These are phyloP conservation scores for Oryza officinalis DNA, from an alignment of 176 grass and related monocot genomes.

Conservation along the genomic window DNA sequence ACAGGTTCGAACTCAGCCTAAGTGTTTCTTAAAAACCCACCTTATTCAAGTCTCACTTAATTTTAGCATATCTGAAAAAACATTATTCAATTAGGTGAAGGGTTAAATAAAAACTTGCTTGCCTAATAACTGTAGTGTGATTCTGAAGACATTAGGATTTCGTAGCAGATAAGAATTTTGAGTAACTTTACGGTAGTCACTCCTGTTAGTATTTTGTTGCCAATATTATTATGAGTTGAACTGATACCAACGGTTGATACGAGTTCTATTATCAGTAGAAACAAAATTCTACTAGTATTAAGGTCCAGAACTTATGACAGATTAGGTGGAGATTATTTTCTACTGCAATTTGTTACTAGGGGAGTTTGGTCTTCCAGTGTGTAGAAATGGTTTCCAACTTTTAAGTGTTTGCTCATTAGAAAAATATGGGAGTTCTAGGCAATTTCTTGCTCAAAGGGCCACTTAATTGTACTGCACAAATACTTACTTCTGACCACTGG, in stretches of 20 bases:
- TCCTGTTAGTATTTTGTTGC: no score
- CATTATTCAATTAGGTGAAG: no score
- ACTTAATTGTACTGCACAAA: background rate
- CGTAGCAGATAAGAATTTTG: conserved; percentile 6
- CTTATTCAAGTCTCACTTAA: no score
- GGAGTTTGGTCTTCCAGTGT: background rate
- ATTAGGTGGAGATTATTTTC: background rate
- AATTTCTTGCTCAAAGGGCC: background rate
- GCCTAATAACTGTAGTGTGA: conserved; percentile 30
- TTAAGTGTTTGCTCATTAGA: background rate
- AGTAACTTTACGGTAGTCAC: no score
- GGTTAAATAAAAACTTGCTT: background rate
- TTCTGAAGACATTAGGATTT: conserved; percentile 41
- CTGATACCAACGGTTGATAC: no score
- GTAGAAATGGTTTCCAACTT: background rate
- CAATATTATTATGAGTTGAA: no score
- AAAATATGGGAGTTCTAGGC: background rate
- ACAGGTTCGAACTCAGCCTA: no score
- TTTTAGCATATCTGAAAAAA: no score
- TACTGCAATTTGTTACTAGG: background rate
- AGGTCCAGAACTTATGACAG: no score
- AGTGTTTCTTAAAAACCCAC: no score
- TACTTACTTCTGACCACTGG: background rate
- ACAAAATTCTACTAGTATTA: no score
- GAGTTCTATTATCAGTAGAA: no score